A percentile compares a stretch with the other conserved stretches of the same genome.
Conservation (phyloP, 345 rosid species). For the Isatis tinctoria region DNA sequence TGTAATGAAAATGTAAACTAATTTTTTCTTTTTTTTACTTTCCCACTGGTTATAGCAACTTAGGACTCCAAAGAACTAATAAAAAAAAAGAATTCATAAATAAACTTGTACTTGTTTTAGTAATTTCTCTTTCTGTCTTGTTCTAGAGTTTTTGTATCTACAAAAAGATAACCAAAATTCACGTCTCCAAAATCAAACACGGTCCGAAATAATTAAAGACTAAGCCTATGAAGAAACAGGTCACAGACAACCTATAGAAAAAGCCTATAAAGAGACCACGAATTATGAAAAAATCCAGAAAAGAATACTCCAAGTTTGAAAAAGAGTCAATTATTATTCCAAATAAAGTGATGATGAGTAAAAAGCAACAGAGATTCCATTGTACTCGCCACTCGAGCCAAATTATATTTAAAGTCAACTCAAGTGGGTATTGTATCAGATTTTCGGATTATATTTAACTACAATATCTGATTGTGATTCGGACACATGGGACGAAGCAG, state of each 20-base stretch:
- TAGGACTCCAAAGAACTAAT: slow-evolving; percentile 10
- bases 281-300: neutral
- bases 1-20: slow-evolving; percentile 29
- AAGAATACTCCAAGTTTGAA: neutral
- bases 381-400: slow-evolving; percentile 7
- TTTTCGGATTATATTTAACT: no score
- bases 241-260: neutral
- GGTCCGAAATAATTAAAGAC: neutral
- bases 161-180: neutral
- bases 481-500: neutral
- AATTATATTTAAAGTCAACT: slow-evolving; percentile 5
- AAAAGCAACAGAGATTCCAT: slow-evolving; percentile 17
- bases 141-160: neutral
- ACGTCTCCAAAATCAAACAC: neutral
- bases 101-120: neutral
- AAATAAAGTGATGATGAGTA: slow-evolving; percentile 17
- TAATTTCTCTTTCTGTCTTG: neutral
- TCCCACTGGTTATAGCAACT: slow-evolving; percentile 25
- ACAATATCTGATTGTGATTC: neutral
- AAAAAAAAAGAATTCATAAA: slow-evolving; percentile 12
- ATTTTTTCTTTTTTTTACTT: neutral
- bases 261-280: neutral
- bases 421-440: neutral
- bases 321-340: neutral
- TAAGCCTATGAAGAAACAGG: neutral